Evolutionary conservation across 2,329 filamentous ascomycete species (phyloP).

Genomic region (Claviceps pusilla): DNA sequence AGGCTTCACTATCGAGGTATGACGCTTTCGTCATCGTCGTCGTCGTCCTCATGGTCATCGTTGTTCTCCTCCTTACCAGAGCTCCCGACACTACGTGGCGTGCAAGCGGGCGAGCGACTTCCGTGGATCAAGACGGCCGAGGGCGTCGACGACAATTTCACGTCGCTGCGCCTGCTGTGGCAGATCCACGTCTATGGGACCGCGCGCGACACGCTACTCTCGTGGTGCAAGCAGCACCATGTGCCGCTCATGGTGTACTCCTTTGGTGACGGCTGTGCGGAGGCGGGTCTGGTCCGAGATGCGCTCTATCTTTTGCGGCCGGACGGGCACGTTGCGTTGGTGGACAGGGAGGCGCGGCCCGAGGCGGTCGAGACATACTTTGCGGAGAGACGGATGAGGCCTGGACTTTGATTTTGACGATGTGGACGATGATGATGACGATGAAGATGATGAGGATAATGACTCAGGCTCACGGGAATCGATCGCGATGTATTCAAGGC

Average conservation of each 20-base stretch:
- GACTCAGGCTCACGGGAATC: too few species aligned
- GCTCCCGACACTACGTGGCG: neutral
- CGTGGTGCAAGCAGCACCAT: neutral
- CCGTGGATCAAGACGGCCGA: neutral
- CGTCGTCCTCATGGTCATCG: too few species aligned
- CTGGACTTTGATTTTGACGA: neutral
- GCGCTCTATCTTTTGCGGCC: constrained; percentile 1
- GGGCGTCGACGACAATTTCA: neutral
- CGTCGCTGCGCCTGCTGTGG: neutral
- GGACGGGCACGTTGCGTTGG: constrained; percentile 1
- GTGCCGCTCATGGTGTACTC: neutral
- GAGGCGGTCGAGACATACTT: neutral
- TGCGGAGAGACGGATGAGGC: neutral
- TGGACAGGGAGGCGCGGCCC: neutral
- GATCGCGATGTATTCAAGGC: too few species aligned
- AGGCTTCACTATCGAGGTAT: neutral
- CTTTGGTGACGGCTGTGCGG: neutral
- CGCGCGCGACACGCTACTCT: neutral
- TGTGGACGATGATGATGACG: neutral
- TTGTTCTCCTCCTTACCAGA: too few species aligned
- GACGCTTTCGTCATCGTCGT: neutral
- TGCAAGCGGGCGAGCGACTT: neutral
- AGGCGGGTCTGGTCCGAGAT: neutral
- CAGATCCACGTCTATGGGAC: constrained; percentile 1
- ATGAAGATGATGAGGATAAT: neutral